phyloP scores from a whole-genome alignment of 164 flowering plant species.

The Pachysandra terminalis region DNA sequence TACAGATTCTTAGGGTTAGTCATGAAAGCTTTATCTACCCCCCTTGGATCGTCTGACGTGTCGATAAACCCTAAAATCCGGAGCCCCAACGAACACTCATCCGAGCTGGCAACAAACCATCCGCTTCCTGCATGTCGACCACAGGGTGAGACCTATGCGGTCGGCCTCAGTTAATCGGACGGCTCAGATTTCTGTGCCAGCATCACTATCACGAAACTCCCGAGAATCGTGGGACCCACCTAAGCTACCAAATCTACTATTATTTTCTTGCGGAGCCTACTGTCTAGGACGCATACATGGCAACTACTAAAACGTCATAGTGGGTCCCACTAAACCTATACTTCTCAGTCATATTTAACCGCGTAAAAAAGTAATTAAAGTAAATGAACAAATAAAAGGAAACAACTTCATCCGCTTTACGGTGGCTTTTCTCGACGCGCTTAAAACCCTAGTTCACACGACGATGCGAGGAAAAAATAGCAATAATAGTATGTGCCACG shows the following conservation, averaged over 20 bases:
- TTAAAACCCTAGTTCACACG: too few relatives aligned
- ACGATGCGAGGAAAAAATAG: too few relatives aligned
- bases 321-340: too few relatives aligned
- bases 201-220: too few relatives aligned
- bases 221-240: constrained; percentile 43
- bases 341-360: too few relatives aligned
- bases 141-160: constrained; percentile 18
- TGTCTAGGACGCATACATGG: too few relatives aligned
- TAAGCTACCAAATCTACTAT: constrained; percentile 15
- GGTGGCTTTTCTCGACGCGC: too few relatives aligned
- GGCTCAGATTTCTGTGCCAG: constrained; percentile 14
- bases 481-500: too few relatives aligned
- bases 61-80: constrained; percentile 3
- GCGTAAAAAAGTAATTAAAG: too few relatives aligned
- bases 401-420: too few relatives aligned
- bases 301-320: too few relatives aligned
- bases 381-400: too few relatives aligned
- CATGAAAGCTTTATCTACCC: constrained; percentile 4
- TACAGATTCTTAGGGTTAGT: not conserved
- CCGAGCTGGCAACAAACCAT: constrained; percentile 35
- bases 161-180: constrained; percentile 11
- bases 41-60: constrained; percentile 35
- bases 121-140: constrained; percentile 19
- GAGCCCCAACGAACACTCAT: constrained; percentile 21
- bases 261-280: constrained; percentile 33